Percentiles rank a stretch among this genome's conserved stretches.
Evolutionary conservation across 345 rosid genomes (phyloP).

Genomic region (Ailanthus altissimus): DNA sequence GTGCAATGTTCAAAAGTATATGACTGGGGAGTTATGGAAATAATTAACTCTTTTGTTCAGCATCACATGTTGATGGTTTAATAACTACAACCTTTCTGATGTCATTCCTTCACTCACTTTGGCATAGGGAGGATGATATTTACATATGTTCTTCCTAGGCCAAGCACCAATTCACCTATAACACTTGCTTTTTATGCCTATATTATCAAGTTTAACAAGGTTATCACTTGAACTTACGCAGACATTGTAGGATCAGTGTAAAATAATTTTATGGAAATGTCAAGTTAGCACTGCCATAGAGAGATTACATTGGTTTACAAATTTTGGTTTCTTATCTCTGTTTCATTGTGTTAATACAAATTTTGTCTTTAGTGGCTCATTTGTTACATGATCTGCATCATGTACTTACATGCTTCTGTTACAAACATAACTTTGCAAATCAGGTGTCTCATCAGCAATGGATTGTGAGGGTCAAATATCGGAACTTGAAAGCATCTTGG

Average conservation of each 20-base stretch:
- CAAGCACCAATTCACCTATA: too few species aligned
- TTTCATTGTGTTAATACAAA: background rate
- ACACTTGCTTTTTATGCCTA: too few species aligned
- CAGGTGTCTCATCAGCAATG: slow-evolving; percentile 47
- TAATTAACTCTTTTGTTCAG: too few species aligned
- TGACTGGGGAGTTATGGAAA: background rate
- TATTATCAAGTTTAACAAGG: too few species aligned
- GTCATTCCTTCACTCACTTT: background rate
- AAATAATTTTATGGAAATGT: background rate
- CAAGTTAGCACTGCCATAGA: background rate
- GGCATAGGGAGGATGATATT: background rate
- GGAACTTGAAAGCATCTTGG: slow-evolving; percentile 76
- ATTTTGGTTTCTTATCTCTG: too few species aligned
- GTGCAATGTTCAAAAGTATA: too few species aligned
- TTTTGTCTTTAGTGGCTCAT: background rate
- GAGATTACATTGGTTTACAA: too few species aligned
- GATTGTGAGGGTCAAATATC: slow-evolving; percentile 65
- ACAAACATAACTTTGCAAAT: slow-evolving; percentile 20
- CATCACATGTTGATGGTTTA: background rate
- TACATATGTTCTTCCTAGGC: too few species aligned
- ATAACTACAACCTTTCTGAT: background rate
- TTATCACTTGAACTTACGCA: too few species aligned
- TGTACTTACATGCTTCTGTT: slow-evolving; percentile 6
- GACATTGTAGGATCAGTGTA: background rate
- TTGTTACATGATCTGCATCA: background rate